Conservation (phyloP, 129 eudicot species). For the Helianthus annuus region HanXRQr2.0-SUNRISE NC_035435.2:113224784-113225283, state of each 20-base stretch:
- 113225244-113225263: too few relatives aligned
- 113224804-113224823: slow-evolving; percentile 29
- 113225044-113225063: background rate
- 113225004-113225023: background rate
- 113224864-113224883: slow-evolving; percentile 28
- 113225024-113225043: slow-evolving; percentile 3
- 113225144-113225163: background rate
- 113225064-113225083: slow-evolving; percentile 18
- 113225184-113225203: too few relatives aligned
- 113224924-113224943: slow-evolving; percentile 42
- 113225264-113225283: too few relatives aligned
- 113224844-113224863: slow-evolving; percentile 47
- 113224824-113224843: slow-evolving; percentile 63
- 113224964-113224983: slow-evolving; percentile 21
- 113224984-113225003: slow-evolving; percentile 2
- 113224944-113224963: slow-evolving; percentile 34
- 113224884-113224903: slow-evolving; percentile 37
- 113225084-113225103: slow-evolving; percentile 6
- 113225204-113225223: too few relatives aligned
- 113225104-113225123: background rate
- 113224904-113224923: slow-evolving; percentile 45
- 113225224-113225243: too few relatives aligned
- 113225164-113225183: too few relatives aligned
- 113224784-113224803: slow-evolving; percentile 46
- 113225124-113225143: background rate